These are phyloP conservation scores for Collybiopsis confluens DNA, from an alignment of 768 basidiomycete species.

Conservation along the genomic window DNA sequence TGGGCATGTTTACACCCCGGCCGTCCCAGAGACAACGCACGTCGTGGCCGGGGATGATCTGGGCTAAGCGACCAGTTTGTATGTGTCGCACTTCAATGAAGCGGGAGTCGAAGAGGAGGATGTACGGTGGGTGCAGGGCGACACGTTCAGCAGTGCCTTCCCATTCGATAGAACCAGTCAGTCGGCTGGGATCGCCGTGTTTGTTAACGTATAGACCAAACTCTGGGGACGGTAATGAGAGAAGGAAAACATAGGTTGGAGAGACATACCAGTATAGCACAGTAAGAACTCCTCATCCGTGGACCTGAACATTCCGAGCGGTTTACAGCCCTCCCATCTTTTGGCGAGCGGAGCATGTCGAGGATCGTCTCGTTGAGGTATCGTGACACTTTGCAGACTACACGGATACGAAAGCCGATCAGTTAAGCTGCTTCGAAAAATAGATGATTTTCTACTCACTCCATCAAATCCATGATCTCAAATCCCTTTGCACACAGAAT, in stretches of 20 bases:
- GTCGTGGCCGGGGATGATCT: constrained; percentile 59
- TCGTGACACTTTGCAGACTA: constrained; percentile 85
- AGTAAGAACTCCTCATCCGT: constrained; percentile 90
- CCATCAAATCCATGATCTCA: constrained; percentile 94
- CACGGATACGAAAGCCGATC: not conserved
- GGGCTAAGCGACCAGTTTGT: constrained; percentile 54
- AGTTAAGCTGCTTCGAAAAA: not conserved
- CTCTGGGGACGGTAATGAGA: constrained; percentile 37
- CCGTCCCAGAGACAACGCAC: constrained; percentile 72
- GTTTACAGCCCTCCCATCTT: constrained; percentile 81
- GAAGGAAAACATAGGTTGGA: not conserved
- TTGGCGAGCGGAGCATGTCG: constrained; percentile 69
- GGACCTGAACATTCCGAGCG: constrained; percentile 92
- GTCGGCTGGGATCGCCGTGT: constrained; percentile 78
- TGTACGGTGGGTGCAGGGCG: constrained; percentile 84
- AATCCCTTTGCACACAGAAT: constrained; percentile 93
- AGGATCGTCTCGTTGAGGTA: constrained; percentile 74
- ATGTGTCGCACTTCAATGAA: constrained; percentile 85
- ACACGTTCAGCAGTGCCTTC: constrained; percentile 88
- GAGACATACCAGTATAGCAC: constrained; percentile 80
- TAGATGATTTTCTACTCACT: constrained; percentile 45
- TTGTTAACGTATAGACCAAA: constrained; percentile 92
- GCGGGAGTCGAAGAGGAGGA: constrained; percentile 81
- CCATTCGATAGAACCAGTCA: constrained; percentile 81
- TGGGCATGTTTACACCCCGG: constrained; percentile 33